Percentiles rank a stretch among this genome's conserved stretches.
Conservation (phyloP, 257 asterid genomes). For the Solanum pinnatisectum region DNA sequence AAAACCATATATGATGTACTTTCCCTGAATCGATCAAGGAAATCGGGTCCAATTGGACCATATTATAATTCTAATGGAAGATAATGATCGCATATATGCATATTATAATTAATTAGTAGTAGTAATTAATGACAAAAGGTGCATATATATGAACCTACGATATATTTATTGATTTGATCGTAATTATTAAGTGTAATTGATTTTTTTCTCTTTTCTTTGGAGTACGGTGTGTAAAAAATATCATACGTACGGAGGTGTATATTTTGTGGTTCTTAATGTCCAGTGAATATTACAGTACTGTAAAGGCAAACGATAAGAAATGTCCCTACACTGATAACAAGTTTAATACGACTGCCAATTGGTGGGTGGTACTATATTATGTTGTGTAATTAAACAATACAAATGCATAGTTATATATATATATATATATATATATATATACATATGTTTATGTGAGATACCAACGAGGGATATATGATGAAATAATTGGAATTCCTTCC, state of each 20-base stretch:
- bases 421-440: too few relatives aligned
- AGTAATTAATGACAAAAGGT: background rate
- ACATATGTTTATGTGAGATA: too few relatives aligned
- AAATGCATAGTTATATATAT: background rate
- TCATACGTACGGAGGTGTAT: background rate
- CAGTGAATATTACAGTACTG: background rate
- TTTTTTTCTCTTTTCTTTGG: background rate
- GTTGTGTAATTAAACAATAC: background rate
- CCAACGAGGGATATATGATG: background rate
- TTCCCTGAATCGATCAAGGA: too few relatives aligned
- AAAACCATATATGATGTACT: too few relatives aligned
- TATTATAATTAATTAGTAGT: background rate
- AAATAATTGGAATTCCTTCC: background rate
- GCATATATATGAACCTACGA: background rate
- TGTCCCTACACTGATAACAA: background rate
- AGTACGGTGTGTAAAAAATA: background rate
- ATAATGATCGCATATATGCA: background rate
- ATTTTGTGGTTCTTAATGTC: background rate
- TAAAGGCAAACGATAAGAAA: background rate
- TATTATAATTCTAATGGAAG: too few relatives aligned
- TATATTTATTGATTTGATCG: background rate
- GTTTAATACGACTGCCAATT: background rate
- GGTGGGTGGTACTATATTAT: background rate
- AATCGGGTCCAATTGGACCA: too few relatives aligned
- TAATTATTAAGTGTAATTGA: too few relatives aligned